phyloP scores from a whole-genome alignment of 306 rosid genomes.

The Psophocarpus tetragonolobus region DNA sequence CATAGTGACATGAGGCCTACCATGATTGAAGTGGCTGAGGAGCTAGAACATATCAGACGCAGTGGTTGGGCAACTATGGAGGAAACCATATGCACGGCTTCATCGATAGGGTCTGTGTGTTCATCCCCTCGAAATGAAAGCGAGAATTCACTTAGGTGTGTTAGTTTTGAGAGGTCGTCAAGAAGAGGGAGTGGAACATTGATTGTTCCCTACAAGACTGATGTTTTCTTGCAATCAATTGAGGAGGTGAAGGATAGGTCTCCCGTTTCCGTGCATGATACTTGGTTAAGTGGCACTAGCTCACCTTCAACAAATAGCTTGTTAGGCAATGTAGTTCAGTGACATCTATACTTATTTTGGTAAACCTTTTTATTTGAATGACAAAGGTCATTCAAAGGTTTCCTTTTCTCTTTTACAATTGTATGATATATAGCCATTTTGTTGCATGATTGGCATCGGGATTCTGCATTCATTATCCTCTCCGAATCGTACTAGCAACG shows the following conservation, averaged over 20 bases:
- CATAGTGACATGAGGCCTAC: slow-evolving; percentile 90
- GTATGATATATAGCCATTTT: not conserved
- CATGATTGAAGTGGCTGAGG: slow-evolving; percentile 95
- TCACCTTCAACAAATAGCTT: slow-evolving; percentile 87
- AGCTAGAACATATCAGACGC: slow-evolving; percentile 64
- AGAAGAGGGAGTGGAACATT: slow-evolving; percentile 49
- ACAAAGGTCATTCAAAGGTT: not conserved
- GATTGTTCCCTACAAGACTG: slow-evolving; percentile 44
- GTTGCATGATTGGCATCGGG: not conserved
- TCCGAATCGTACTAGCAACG: not conserved
- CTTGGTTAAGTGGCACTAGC: slow-evolving; percentile 87
- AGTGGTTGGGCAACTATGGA: slow-evolving; percentile 81
- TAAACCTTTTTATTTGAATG: slow-evolving; percentile 20
- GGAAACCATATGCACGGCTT: slow-evolving; percentile 58
- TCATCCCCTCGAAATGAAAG: slow-evolving; percentile 57
- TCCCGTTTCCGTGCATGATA: slow-evolving; percentile 79
- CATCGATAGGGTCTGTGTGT: slow-evolving; percentile 66
- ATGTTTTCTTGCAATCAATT: slow-evolving; percentile 39
- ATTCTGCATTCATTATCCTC: not conserved
- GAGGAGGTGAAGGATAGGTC: slow-evolving; percentile 65
- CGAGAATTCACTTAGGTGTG: slow-evolving; percentile 42
- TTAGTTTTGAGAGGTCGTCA: slow-evolving; percentile 23
- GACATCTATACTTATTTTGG: slow-evolving; percentile 29
- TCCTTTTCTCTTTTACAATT: not conserved
- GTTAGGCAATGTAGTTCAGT: slow-evolving; percentile 62